phyloP scores from a whole-genome alignment of 768 basidiomycete species.

The Coprinopsis sp. region DNA sequence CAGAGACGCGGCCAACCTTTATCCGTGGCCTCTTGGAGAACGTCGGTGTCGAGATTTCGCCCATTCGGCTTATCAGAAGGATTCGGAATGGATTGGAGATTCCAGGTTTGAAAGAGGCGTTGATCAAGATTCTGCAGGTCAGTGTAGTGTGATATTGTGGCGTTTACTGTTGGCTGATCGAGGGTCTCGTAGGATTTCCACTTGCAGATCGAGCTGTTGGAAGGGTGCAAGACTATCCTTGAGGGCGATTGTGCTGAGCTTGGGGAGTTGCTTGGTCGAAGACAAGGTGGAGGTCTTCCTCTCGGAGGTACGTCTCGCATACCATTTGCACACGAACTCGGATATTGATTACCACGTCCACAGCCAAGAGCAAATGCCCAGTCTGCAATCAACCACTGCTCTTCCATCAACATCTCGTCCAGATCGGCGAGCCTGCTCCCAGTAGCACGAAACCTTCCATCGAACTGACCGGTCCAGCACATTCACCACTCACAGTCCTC shows the following conservation, averaged over 20 bases:
- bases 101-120: constrained; percentile 86
- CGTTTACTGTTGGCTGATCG: background rate
- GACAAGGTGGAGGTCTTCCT: constrained; percentile 79
- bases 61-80: constrained; percentile 87
- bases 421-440: background rate
- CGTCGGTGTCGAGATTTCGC: constrained; percentile 93
- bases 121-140: constrained; percentile 89
- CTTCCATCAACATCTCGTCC: constrained; percentile 1
- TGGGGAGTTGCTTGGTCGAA: constrained; percentile 59
- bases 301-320: constrained; percentile 54
- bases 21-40: constrained; percentile 94
- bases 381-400: constrained; percentile 58
- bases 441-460: constrained; percentile 44
- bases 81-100: constrained; percentile 97
- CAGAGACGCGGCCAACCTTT: constrained; percentile 92
- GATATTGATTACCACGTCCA: background rate
- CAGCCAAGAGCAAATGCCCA: constrained; percentile 63
- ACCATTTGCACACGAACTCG: background rate
- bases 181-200: constrained; percentile 61
- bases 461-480: background rate
- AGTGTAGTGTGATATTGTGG: background rate
- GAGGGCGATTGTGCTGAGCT: constrained; percentile 78
- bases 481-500: constrained; percentile 49
- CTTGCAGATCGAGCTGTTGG: constrained; percentile 85
- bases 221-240: constrained; percentile 87